Base-by-base conservation (phyloP, 768 basidiomycete genomes). In the Asterophora parasitica region DNA sequence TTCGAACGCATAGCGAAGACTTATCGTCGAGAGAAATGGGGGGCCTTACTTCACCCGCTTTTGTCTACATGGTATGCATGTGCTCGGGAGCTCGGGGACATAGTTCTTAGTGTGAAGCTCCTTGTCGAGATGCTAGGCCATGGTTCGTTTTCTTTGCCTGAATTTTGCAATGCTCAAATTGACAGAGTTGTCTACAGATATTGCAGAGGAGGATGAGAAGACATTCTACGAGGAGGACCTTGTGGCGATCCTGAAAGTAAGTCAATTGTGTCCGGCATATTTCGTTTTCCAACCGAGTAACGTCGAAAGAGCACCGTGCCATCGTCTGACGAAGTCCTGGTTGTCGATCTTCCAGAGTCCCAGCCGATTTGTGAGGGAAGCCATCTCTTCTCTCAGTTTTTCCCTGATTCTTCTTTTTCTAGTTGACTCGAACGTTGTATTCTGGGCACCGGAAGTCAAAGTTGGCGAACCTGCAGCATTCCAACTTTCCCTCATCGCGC, bases 1-100 rank as follows among this genome's bases (percentile, higher is more conserved):
- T 92, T 92, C 63, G 94, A 95, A 60, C 82, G 93, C 11, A 95
- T 97, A 50, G 85, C 88, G 1, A 86, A 82, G 62, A 87, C 84
- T 0, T 97, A 96, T 60, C 80, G 87, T n/a, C 73, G 79, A 42
- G 93, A 97, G 63, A 73, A 77, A 42, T 98, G 93, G 93, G 70
- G 72, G 7, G 61, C 76, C 0, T 77, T 96, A 68, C 74, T 95
- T 12, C 74, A 75, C 40, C 81, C 89, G 7, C 77, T 96, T 9
- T 72, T 94, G 36, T 70, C 73, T 31, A 81, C 82, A 30, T 92
- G 90, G 88, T 89, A 89, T 65, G 73, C 81, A 2, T 94, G 89
- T 62, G 88, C 88, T 1, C 83, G 85, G 61, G 78, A 78, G 56
- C 72, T 90, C 1, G 86, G 82, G 0, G 84, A 91, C 55, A 79